These are phyloP conservation scores for Agrostemma githago DNA, from an alignment of 148 eudicot species.

Conservation along the genomic window DNA sequence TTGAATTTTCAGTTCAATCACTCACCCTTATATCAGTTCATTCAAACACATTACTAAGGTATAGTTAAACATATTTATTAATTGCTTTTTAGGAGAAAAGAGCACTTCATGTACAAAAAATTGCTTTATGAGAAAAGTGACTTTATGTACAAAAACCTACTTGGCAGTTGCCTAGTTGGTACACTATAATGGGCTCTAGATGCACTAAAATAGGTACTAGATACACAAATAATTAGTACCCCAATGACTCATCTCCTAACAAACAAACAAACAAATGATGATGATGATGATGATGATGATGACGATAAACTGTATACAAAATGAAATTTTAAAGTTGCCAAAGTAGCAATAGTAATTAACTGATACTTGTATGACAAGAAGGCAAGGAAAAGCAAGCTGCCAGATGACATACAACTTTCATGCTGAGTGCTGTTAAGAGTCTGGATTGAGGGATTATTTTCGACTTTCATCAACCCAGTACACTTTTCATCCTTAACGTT, in stretches of 20 bases:
- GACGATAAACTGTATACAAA: background rate
- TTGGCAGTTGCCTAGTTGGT: no score
- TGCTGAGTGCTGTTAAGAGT: slow-evolving; percentile 40
- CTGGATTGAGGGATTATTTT: slow-evolving; percentile 42
- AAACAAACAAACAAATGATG: background rate
- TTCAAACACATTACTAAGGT: no score
- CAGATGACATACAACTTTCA: slow-evolving; percentile 60
- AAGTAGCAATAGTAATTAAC: background rate
- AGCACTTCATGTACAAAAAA: no score
- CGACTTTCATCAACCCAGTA: slow-evolving; percentile 39
- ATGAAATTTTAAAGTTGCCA: background rate
- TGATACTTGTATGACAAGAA: background rate
- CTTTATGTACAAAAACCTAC: no score
- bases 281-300: background rate
- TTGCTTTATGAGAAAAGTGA: no score
- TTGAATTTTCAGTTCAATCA: no score
- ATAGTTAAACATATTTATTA: no score
- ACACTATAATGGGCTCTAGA: no score
- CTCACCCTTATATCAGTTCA: no score
- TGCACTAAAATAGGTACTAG: no score
- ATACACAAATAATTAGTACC: background rate
- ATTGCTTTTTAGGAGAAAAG: no score
- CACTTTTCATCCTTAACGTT: slow-evolving; percentile 48
- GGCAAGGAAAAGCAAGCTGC: background rate
- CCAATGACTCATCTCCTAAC: background rate